These are phyloP conservation scores for Rhodotorula sp. DNA, from an alignment of 1,284 basidiomycete genomes.

Conservation along the genomic window DNA sequence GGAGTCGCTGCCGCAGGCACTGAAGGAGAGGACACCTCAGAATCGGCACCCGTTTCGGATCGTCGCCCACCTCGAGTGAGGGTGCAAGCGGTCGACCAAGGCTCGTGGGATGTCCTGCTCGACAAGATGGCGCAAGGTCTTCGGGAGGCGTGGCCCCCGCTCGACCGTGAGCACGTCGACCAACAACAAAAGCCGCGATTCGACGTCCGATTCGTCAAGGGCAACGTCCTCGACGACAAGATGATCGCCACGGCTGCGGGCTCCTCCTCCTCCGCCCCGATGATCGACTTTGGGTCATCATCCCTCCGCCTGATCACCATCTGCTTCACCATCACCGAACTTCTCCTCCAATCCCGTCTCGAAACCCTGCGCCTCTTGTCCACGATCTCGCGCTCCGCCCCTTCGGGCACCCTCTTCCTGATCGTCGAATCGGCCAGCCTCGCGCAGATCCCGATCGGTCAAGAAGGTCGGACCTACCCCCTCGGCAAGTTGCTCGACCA, in stretches of 20 bases:
- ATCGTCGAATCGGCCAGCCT: slow-evolving; percentile 37
- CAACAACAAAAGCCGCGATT: background rate
- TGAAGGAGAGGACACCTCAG: too few relatives aligned
- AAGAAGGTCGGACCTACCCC: slow-evolving; percentile 29
- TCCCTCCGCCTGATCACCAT: slow-evolving; percentile 32
- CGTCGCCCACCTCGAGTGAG: slow-evolving; percentile 1
- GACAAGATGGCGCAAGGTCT: slow-evolving; percentile 17
- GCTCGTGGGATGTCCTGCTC: slow-evolving; percentile 19
- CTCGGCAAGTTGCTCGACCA: slow-evolving; percentile 33
- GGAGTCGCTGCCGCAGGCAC: background rate
- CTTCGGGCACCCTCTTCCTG: slow-evolving; percentile 25
- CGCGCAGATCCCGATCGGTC: slow-evolving; percentile 32
- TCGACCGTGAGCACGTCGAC: background rate
- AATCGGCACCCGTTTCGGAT: background rate
- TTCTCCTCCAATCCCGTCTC: slow-evolving; percentile 37
- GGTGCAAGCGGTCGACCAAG: slow-evolving; percentile 26
- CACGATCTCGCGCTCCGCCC: slow-evolving; percentile 7
- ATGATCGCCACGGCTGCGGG: background rate
- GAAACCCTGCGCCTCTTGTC: slow-evolving; percentile 35
- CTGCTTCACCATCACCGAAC: slow-evolving; percentile 39
- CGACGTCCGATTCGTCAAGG: slow-evolving; percentile 20
- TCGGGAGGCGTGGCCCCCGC: slow-evolving; percentile 9
- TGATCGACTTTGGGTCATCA: background rate
- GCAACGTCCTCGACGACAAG: slow-evolving; percentile 16
- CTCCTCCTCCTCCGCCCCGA: background rate